Percentiles rank a stretch among this genome's conserved stretches.
phyloP scores from a whole-genome alignment of 192 early-diverging fungal species.

The Entrophospora sp. region DNA sequence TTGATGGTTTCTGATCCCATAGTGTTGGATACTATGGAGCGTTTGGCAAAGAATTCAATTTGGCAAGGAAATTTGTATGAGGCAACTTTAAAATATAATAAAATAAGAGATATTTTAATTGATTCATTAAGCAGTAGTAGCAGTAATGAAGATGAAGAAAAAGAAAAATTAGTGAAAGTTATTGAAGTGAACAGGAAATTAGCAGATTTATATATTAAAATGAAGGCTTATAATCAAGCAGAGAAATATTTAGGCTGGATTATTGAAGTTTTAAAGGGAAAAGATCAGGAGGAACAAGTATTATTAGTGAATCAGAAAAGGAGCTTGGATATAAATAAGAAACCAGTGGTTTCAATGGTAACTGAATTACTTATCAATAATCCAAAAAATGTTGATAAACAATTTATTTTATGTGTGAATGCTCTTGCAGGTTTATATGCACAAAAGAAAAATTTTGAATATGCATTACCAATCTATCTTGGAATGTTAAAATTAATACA shows the following conservation, averaged over 20 bases:
- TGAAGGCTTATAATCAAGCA: conserved; percentile 28
- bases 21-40: conserved; percentile 20
- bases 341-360: neutral
- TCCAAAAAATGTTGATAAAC: neutral
- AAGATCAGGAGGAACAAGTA: neutral
- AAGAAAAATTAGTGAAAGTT: conserved; percentile 25
- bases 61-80: conserved; percentile 29
- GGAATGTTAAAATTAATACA: conserved; percentile 33
- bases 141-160: conserved; percentile 24
- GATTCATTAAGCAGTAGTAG: too few relatives aligned
- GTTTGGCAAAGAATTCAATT: conserved; percentile 22
- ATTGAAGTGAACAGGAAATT: conserved; percentile 29
- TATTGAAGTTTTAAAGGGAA: conserved; percentile 19
- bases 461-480: conserved; percentile 40
- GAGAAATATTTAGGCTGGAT: conserved; percentile 43
- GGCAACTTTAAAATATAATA: conserved; percentile 28
- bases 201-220: conserved; percentile 27
- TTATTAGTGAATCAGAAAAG: neutral
- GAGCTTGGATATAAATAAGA: neutral
- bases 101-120: conserved; percentile 29
- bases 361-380: neutral
- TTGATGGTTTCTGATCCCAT: conserved; percentile 8
- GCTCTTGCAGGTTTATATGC: conserved; percentile 46
- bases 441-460: conserved; percentile 33
- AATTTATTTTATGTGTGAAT: conserved; percentile 22